Base-by-base conservation (phyloP, 148 eudicot genomes). In the Silene conica region DNA sequence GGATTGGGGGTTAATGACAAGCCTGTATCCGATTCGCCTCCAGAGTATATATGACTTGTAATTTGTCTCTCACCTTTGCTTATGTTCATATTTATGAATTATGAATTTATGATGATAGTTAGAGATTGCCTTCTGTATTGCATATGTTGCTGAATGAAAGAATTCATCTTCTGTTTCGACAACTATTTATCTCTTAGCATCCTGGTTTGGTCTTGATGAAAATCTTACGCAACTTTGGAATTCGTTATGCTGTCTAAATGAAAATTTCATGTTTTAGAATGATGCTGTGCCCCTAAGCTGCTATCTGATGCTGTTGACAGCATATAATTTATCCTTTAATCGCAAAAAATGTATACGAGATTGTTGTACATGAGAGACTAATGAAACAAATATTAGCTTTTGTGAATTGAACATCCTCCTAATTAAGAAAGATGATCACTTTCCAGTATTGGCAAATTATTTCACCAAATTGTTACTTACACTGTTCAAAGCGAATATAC, bases 31-130 rank as follows among this genome's bases (percentile, higher is more conserved):
- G 80, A 69, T 67, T 89, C 92, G 10, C 91, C 90, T 21, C 79
- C 98, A 8, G 92, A 89, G 74, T 93, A 89, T 75, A 63, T 91
- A 62, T 93, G 83, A 77, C 74, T 46, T 81, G 87, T 85, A 82
- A 63, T 66, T 57, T 63, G 0, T 18, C 68, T 78, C 55, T 58
- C 26, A 22, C 73, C 18, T 55, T 21, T 71, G 28, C 76, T 18
- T 70, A 25, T 67, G 22, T 70, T 52, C 76, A 57, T 46, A 54
- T 46, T 25, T 31, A 2, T 28, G 31, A 28, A 28, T n/a, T n/a
- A n/a, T n/a, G n/a, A n/a, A n/a, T 26, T 31, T 67, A 66, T 57
- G 62, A 66, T 60, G 68, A 26, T 61, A 65, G 23, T 52, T 63
- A 4, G 41, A 12, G 67, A 63, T 63, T 63, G 13, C 28, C 13